Evolutionary conservation across 139 green algal species (phyloP), one percentile per base, ranked within the genome.

Genomic region (Chlorella sp.): DNA sequence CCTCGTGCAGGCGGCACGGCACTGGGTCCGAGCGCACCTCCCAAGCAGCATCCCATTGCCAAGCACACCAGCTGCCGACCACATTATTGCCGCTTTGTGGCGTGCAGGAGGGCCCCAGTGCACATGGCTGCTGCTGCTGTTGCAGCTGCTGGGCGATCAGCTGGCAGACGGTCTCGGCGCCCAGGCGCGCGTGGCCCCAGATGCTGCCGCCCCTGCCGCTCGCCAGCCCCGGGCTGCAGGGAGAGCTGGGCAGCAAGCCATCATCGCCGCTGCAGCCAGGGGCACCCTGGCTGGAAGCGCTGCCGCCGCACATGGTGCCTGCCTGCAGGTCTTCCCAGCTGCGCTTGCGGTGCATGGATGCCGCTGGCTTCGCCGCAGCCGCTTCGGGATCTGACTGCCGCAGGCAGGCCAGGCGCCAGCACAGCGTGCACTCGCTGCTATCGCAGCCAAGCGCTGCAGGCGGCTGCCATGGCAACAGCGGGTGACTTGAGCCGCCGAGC

Each of bases 401-500:
- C 59, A 67, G 67, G 27, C 46, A 48, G 1, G 67, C 76, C 40
- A 82, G 40, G 8, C 35, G 51, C 0, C 40, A n/a, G 66, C 76
- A 82, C 48, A 77, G 77, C n/a, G 67, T 55, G 38, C 76, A 82
- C 40, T 71, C 46, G 66, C 63, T 75, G 38, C 50, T 71, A 29
- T 82, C 76, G 36, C 76, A 82, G 27, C 76, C 74, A 35, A 62
- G n/a, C n/a, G n/a, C n/a, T n/a, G n/a, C n/a, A n/a, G n/a, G n/a
- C n/a, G n/a, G n/a, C n/a, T n/a, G n/a, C n/a, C n/a, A n/a, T n/a
- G n/a, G n/a, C n/a, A n/a, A n/a, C n/a, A n/a, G n/a, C n/a, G n/a
- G n/a, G n/a, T n/a, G n/a, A n/a, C n/a, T n/a, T n/a, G n/a, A n/a
- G n/a, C n/a, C n/a, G n/a, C n/a, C n/a, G n/a, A n/a, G n/a, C n/a